Evolutionary conservation across 148 eudicot genomes (phyloP).

Genomic region (Vaccinium corymbosum): DNA sequence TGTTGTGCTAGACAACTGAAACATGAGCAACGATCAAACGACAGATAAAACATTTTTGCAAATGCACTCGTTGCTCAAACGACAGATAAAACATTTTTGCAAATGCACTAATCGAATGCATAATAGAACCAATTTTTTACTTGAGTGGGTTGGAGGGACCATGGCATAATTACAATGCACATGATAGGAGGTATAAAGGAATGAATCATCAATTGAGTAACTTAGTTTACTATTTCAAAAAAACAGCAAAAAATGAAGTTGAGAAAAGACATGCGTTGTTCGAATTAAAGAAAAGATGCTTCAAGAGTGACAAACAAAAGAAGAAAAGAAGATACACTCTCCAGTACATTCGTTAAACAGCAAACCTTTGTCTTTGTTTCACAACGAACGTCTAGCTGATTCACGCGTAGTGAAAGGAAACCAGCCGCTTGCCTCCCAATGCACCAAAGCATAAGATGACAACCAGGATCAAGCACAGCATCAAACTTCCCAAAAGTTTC

Average conservation of each 20-base stretch:
- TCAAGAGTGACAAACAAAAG: neutral
- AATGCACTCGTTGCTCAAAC: neutral
- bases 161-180: neutral
- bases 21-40: neutral
- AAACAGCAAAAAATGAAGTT: no score
- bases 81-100: neutral
- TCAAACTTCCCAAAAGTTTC: slow-evolving; percentile 39
- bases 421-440: slow-evolving; percentile 40
- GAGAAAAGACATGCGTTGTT: neutral
- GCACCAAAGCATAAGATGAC: slow-evolving; percentile 46
- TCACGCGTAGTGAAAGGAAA: slow-evolving; percentile 31
- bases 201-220: neutral
- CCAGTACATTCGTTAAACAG: neutral
- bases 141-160: neutral
- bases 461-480: slow-evolving; percentile 40
- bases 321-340: neutral
- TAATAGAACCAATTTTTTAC: neutral
- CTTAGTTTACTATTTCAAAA: neutral
- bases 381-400: slow-evolving; percentile 49
- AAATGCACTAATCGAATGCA: neutral
- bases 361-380: slow-evolving; percentile 49
- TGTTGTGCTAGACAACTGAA: neutral
- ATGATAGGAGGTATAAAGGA: neutral
- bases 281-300: neutral
- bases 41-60: neutral